These are phyloP conservation scores for Lasiodiplodia hormozganensis DNA, from an alignment of 2,329 filamentous ascomycete species.

Conservation along the genomic window DNA sequence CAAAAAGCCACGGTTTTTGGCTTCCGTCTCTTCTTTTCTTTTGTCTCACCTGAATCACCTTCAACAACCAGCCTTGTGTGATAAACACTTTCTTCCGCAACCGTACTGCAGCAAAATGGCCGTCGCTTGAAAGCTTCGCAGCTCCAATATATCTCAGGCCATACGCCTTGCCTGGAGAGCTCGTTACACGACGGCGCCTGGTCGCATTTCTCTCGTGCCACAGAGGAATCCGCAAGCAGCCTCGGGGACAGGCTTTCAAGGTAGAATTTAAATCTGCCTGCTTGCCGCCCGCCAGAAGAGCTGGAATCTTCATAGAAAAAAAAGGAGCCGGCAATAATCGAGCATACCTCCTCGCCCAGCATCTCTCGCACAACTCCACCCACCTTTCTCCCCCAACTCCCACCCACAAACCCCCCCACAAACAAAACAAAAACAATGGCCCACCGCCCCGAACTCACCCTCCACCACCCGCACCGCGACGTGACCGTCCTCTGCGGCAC, in stretches of 20 bases:
- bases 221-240: not conserved
- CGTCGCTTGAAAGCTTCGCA: not conserved
- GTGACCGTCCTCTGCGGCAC: not conserved
- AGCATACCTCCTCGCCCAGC: not conserved
- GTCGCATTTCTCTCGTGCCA: not conserved
- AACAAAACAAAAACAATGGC: not conserved
- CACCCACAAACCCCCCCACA: not conserved
- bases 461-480: slow-evolving; percentile 19
- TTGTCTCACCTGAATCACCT: not conserved
- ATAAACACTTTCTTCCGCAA: not conserved
- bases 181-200: not conserved
- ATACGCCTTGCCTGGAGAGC: not conserved
- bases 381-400: not conserved
- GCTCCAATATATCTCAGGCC: not conserved
- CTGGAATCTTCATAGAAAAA: not conserved
- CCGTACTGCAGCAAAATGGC: not conserved
- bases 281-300: not conserved
- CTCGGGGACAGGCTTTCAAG: not conserved
- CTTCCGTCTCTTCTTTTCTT: not conserved
- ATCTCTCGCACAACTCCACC: not conserved
- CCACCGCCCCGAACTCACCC: slow-evolving; percentile 6
- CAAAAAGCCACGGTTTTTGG: not conserved
- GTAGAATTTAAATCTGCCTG: not conserved
- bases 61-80: not conserved
- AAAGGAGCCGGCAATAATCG: not conserved